A percentile compares a stretch with the other conserved stretches of the same genome.
Conservation (phyloP, 2,329 filamentous ascomycete genomes). For the Sporothrix brunneoviolacea region DNA sequence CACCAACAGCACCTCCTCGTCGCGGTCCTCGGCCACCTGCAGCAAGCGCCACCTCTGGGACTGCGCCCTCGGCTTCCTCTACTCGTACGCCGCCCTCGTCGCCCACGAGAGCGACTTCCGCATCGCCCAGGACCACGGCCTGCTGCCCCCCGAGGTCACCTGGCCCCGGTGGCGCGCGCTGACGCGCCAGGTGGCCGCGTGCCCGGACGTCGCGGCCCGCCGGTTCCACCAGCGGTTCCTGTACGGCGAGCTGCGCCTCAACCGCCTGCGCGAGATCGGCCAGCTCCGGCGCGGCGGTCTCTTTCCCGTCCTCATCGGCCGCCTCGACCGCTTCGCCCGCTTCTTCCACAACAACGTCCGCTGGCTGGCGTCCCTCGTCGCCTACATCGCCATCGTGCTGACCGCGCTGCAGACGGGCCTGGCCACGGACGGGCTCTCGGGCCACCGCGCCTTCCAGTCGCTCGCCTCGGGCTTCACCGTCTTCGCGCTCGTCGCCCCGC, state of each 20-base stretch:
- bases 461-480: constrained; percentile 42
- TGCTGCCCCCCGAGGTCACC: constrained; percentile 29
- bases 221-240: constrained; percentile 31
- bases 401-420: constrained; percentile 45
- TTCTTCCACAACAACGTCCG: constrained; percentile 39
- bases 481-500: constrained; percentile 39
- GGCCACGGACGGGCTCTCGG: constrained; percentile 27
- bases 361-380: constrained; percentile 32
- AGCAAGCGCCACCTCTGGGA: constrained; percentile 16
- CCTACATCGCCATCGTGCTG: constrained; percentile 39
- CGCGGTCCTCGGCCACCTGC: constrained; percentile 10
- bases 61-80: constrained; percentile 33
- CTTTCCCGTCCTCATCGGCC: constrained; percentile 21
- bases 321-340: constrained; percentile 27
- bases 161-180: constrained; percentile 36
- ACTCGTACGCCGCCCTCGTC: constrained; percentile 32
- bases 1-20: not conserved
- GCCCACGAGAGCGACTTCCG: constrained; percentile 32
- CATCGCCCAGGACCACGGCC: constrained; percentile 28
- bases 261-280: constrained; percentile 34
- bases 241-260: constrained; percentile 36
- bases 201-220: constrained; percentile 24
- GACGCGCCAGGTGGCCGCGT: constrained; percentile 24
- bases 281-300: constrained; percentile 23
- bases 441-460: constrained; percentile 33